A percentile compares a stretch with the other conserved stretches of the same genome.
Evolutionary conservation across 2,329 filamentous ascomycete genomes (phyloP).

Genomic region (Neonectria hederae): DNA sequence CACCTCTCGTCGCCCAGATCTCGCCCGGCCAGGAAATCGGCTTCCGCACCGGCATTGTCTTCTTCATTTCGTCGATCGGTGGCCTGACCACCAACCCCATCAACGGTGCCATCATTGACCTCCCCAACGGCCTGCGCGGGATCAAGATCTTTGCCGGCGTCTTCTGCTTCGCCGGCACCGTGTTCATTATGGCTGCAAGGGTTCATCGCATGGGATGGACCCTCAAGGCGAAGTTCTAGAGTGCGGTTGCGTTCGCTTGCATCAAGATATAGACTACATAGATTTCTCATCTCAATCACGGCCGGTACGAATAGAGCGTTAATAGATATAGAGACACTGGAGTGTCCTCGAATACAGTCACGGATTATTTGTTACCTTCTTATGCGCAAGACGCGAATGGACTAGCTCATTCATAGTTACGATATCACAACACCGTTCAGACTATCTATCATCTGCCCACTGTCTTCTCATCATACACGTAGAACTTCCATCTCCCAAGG

Average conservation of each 20-base stretch:
- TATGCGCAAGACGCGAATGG: neutral
- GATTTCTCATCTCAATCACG: neutral
- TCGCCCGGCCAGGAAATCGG: conserved; percentile 42
- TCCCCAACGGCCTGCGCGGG: conserved; percentile 43
- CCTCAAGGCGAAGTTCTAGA: conserved; percentile 6
- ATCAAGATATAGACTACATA: neutral
- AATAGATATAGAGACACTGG: neutral
- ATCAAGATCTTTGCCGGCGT: conserved; percentile 50
- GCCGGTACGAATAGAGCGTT: neutral
- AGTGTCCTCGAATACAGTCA: neutral
- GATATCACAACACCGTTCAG: neutral
- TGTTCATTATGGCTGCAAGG: conserved; percentile 28
- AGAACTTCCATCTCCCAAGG: too few species aligned
- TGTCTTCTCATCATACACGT: neutral
- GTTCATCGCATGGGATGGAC: conserved; percentile 18
- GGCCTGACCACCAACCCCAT: conserved; percentile 68
- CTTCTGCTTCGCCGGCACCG: conserved; percentile 33
- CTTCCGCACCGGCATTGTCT: conserved; percentile 51
- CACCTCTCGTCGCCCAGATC: conserved; percentile 54
- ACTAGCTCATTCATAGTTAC: neutral
- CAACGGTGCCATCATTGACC: conserved; percentile 56
- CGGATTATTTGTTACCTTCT: neutral
- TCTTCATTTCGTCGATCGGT: conserved; percentile 63
- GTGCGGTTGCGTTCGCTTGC: neutral
- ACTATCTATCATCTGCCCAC: neutral